Evolutionary conservation across 2,329 filamentous ascomycete species (phyloP), one percentile per base, ranked within the genome.

Genomic region (Phialophora macrospora): DNA sequence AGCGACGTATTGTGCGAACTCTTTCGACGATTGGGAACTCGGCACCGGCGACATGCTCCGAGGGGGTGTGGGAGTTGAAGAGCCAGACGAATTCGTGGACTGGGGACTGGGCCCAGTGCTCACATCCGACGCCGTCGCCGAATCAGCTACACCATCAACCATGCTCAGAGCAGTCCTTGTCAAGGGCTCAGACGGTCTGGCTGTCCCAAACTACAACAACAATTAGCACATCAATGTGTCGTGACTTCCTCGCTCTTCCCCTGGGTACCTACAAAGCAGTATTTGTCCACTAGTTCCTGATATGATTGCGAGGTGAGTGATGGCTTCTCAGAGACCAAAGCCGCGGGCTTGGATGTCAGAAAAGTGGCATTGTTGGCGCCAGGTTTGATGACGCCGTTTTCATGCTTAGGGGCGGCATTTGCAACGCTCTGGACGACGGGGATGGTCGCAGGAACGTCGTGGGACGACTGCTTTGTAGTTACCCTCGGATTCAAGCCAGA

Each of bases 201-300:
- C 75, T 60, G 82, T 83, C 64, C 83, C 83, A 77, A 81, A 85
- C 83, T 84, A 75, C 71, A 62, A 72, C 74, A 71, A 65, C 34
- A 63, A 70, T 72, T 71, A 72, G 71, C 68, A 65, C 68, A 55
- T 72, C 64, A 70, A 66, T 68, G 70, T 64, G 67, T 71, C 48
- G 54, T 70, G 49, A 70, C 66, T 56, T 69, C 64, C 67, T 71
- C 65, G 69, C 67, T 71, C 55, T 70, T 72, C 65, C 70, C 61
- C 66, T 79, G 79, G 76, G 85, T 85, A 96, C 94, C 88, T 94
- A 97, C 94, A 87, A 98, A 99, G 85, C 95, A 99, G 85, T 97
- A 99, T 83, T 96, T 97, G 83, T 96, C 93, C 79, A 99, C 90
- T 71, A 99, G 86, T 80, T 99, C 95, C 80, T 96, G 92, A 78